A percentile compares a stretch with the other conserved stretches of the same genome.
These are phyloP conservation scores for Kappamyces sp. DNA, from an alignment of 192 early-diverging fungal genomes.

Conservation along the genomic window DNA sequence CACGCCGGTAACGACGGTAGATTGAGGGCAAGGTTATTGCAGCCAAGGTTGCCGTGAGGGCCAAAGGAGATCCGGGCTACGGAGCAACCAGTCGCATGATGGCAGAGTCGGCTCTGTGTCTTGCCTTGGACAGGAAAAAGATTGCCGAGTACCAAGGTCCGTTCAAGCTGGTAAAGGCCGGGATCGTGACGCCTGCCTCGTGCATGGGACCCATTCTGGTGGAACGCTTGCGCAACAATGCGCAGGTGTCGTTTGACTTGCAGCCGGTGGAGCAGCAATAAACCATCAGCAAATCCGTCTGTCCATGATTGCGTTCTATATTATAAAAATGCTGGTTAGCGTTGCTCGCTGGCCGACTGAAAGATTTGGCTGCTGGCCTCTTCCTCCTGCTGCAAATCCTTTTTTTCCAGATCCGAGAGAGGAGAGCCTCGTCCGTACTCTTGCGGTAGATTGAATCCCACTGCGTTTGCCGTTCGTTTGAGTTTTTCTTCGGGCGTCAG, in stretches of 20 bases:
- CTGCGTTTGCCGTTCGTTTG: constrained; percentile 28
- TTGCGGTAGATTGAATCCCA: constrained; percentile 31
- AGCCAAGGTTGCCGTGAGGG: constrained; percentile 44
- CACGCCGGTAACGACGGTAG: not conserved
- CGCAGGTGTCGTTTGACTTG: not conserved
- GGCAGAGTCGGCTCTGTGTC: constrained; percentile 68
- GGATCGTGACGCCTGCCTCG: constrained; percentile 72
- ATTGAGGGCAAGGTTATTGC: constrained; percentile 32
- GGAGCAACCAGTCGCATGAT: constrained; percentile 73
- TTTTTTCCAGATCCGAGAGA: too few species aligned
- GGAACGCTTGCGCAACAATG: constrained; percentile 53
- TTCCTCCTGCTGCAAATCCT: too few species aligned
- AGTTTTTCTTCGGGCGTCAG: constrained; percentile 26
- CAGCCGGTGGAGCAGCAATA: too few species aligned
- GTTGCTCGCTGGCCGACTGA: too few species aligned
- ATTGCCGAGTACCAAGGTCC: constrained; percentile 20
- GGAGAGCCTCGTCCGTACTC: too few species aligned
- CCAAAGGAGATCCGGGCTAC: constrained; percentile 74
- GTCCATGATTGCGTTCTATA: too few species aligned
- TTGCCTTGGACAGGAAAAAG: constrained; percentile 54
- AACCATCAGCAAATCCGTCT: too few species aligned
- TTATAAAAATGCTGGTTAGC: too few species aligned
- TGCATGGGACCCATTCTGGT: constrained; percentile 73
- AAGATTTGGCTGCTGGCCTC: too few species aligned
- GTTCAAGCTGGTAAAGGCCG: constrained; percentile 54